Evolutionary conservation across 148 eudicot genomes (phyloP).

Genomic region (Camellia granthamiana): DNA sequence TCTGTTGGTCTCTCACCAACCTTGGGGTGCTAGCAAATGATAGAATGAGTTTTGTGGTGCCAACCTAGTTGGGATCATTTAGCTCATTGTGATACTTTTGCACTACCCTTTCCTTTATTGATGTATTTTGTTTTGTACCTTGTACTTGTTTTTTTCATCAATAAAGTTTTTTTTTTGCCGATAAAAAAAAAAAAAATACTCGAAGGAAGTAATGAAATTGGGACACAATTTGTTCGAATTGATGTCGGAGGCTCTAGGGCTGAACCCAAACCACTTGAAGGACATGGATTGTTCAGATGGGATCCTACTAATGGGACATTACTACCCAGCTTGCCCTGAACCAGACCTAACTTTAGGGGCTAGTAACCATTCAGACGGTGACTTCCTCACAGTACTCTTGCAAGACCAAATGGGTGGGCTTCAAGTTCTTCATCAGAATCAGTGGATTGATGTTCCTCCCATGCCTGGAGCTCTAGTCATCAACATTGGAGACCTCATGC

Average conservation of each 20-base stretch:
- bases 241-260: constrained; percentile 35
- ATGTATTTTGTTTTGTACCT: too few species aligned
- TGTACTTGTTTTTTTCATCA: too few species aligned
- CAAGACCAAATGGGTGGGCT: constrained; percentile 41
- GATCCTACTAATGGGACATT: constrained; percentile 21
- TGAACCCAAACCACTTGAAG: constrained; percentile 22
- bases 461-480: constrained; percentile 41
- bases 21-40: too few species aligned
- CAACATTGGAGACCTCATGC: constrained; percentile 56
- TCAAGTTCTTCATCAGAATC: constrained; percentile 30
- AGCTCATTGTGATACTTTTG: too few species aligned
- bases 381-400: constrained; percentile 36
- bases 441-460: constrained; percentile 40
- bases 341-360: constrained; percentile 44
- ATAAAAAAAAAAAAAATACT: too few species aligned
- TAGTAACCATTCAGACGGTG: constrained; percentile 37
- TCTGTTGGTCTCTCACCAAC: too few species aligned
- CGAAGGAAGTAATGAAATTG: constrained; percentile 21
- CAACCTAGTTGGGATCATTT: too few species aligned
- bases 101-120: too few species aligned
- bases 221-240: constrained; percentile 27
- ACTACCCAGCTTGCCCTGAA: constrained; percentile 31
- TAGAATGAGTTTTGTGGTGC: too few species aligned
- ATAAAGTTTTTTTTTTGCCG: too few species aligned
- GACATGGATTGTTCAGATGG: constrained; percentile 38